A percentile compares a stretch with the other conserved stretches of the same genome.
Conservation (phyloP, 371 early-diverging fungal genomes). For the Zopfochytrium polystomum region DNA sequence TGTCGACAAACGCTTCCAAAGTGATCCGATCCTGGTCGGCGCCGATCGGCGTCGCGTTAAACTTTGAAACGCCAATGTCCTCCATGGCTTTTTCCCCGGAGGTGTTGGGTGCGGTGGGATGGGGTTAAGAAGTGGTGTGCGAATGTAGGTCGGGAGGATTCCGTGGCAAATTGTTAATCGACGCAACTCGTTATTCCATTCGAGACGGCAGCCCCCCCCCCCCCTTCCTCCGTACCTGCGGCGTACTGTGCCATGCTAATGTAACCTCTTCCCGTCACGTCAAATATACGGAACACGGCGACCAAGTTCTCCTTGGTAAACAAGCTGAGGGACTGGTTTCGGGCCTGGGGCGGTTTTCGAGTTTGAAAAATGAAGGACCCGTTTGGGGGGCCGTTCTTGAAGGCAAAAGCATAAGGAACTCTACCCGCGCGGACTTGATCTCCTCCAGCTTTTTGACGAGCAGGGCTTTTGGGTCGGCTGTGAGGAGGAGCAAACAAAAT, state of each 20-base stretch:
- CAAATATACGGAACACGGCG: constrained; percentile 43
- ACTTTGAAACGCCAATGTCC: constrained; percentile 31
- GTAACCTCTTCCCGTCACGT: constrained; percentile 38
- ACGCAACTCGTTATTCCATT: too few relatives aligned
- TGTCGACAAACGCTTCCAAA: constrained; percentile 36
- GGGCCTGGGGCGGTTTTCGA: constrained; percentile 17
- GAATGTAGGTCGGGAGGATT: constrained; percentile 1
- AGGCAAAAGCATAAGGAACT: background rate
- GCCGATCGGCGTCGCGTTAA: constrained; percentile 31
- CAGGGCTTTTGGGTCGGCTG: constrained; percentile 40
- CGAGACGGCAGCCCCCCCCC: too few relatives aligned
- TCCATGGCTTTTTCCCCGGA: constrained; percentile 40
- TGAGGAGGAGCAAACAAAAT: background rate
- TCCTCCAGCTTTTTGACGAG: constrained; percentile 44
- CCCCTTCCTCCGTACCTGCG: constrained; percentile 39
- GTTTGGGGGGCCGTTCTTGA: background rate
- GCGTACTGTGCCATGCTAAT: constrained; percentile 41
- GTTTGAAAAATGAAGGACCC: background rate
- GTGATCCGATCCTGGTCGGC: constrained; percentile 28
- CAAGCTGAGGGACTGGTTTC: constrained; percentile 36
- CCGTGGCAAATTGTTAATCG: background rate
- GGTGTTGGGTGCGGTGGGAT: too few relatives aligned
- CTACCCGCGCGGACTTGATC: constrained; percentile 34
- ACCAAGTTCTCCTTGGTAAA: constrained; percentile 41
- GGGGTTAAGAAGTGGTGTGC: constrained; percentile 1